phyloP scores from a whole-genome alignment of 495 filamentous ascomycete genomes.

The Penicillium cinerascens region DNA sequence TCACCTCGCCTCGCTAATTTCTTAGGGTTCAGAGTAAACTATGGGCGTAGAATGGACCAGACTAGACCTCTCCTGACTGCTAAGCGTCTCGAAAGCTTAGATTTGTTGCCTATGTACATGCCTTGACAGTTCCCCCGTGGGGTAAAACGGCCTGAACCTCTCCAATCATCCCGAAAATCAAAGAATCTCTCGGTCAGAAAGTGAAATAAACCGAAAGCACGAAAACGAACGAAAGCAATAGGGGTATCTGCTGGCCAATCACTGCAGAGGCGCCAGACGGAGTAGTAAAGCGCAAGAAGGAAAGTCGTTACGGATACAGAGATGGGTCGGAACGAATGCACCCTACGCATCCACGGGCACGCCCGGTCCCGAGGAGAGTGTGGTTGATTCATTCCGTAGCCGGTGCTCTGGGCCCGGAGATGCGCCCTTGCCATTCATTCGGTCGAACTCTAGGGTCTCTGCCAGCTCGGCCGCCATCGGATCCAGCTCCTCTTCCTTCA shows the following conservation, averaged over 20 bases:
- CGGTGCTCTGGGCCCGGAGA: slow-evolving; percentile 28
- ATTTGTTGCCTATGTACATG: neutral
- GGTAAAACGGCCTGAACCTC: neutral
- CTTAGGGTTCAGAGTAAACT: neutral
- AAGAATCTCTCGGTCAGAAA: neutral
- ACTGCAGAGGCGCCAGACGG: slow-evolving; percentile 24
- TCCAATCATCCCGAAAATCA: slow-evolving; percentile 2
- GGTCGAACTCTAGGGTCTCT: slow-evolving; percentile 46
- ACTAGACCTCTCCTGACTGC: neutral
- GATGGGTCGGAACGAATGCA: neutral
- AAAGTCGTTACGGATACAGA: slow-evolving; percentile 29
- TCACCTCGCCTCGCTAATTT: neutral
- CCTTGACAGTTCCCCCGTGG: neutral
- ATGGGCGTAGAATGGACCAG: neutral
- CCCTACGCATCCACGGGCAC: slow-evolving; percentile 39
- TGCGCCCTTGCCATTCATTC: slow-evolving; percentile 38
- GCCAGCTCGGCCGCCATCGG: slow-evolving; percentile 47
- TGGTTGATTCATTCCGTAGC: slow-evolving; percentile 20
- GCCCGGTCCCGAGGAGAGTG: slow-evolving; percentile 24
- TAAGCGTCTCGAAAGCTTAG: neutral
- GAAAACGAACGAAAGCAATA: slow-evolving; percentile 18
- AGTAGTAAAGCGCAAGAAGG: slow-evolving; percentile 28
- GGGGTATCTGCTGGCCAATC: slow-evolving; percentile 25
- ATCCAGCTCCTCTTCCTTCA: slow-evolving; percentile 49
- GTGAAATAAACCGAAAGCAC: slow-evolving; percentile 9